Evolutionary conservation across 192 early-diverging fungal genomes (phyloP).

Genomic region (Coemansia sp.): DNA sequence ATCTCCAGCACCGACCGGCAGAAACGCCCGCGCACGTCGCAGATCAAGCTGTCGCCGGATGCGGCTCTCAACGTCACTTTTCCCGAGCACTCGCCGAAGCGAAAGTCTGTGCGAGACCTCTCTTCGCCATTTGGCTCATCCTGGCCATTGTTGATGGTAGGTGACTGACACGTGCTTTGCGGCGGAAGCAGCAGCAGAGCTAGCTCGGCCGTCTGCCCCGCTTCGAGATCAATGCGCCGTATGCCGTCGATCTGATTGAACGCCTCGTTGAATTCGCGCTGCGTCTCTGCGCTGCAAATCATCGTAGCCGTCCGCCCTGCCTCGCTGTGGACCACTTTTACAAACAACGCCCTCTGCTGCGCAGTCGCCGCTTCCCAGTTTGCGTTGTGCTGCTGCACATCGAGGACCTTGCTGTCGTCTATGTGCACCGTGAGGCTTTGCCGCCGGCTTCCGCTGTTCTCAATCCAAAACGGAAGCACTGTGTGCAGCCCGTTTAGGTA

Average conservation of each 20-base stretch:
- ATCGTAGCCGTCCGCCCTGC: conserved; percentile 11
- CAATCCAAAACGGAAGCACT: conserved; percentile 47
- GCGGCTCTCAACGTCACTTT: conserved; percentile 1
- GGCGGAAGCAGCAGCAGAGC: conserved; percentile 67
- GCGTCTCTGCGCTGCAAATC: conserved; percentile 28
- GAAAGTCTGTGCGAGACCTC: conserved; percentile 9
- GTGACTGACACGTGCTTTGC: conserved; percentile 1
- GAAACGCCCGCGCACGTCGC: conserved; percentile 65
- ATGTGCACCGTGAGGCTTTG: conserved; percentile 13
- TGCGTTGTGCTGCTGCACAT: conserved; percentile 41
- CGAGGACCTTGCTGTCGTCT: conserved; percentile 5
- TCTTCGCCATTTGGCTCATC: background rate
- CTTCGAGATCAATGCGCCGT: conserved; percentile 62
- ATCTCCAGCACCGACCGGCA: conserved; percentile 90
- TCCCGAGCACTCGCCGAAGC: background rate
- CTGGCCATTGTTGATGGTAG: background rate
- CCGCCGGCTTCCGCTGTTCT: conserved; percentile 16
- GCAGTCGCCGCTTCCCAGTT: conserved; percentile 38
- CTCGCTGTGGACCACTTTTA: conserved; percentile 6
- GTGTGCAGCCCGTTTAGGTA: conserved; percentile 47
- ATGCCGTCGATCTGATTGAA: conserved; percentile 91
- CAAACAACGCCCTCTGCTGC: conserved; percentile 27
- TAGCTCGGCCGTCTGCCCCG: conserved; percentile 65
- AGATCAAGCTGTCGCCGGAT: background rate
- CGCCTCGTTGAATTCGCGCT: conserved; percentile 75